Base-by-base conservation (phyloP, 345 rosid genomes). In the Linum tenue region DNA sequence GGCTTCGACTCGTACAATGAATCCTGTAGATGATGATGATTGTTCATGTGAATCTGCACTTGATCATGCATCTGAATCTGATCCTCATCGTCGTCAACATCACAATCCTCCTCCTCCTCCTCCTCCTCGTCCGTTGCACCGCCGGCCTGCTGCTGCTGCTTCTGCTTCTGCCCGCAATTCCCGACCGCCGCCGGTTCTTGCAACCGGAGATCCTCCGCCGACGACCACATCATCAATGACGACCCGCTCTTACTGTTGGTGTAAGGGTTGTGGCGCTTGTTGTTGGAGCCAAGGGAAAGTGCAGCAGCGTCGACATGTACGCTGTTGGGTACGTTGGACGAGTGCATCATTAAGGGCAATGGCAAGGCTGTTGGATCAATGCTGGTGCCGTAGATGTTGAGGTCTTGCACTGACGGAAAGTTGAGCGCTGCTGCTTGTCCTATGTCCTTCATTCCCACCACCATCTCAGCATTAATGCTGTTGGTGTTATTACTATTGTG, bases 341-440 rank as follows among this genome's bases (percentile, higher is more conserved):
- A 86, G 83, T 11, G 71, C 79, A 64, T 81, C 83, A 22, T 79
- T 75, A 37, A 77, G 73, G 59, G 85, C 73, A 65, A 87, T 80
- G 60, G 88, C 91, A 73, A 89, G 82, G 81, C 78, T 80, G 60
- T 76, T 11, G 79, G 84, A 53, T 80, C 82, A 62, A 38, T 36
- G 51, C 55, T 76, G 64, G 80, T 80, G 35, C 90, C 91, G 39
- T 94, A 90, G 4, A 94, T 79, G 82, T 88, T 90, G 55, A 91
- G 96, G 82, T 95, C 99, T 79, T 95, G 99, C 72, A 91, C 89
- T 35, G 77, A 79, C 43, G 96, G 90, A 64, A 95, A 91, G 70
- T 71, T 87, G 61, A 89, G 89, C 59, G 86, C 11, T 48, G 53
- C 53, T 48, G 44, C 5, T 4, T 48, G 68, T 53, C 81, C 77